phyloP scores from a whole-genome alignment of 805 yeast species.

The Starmerella davenportii region DNA sequence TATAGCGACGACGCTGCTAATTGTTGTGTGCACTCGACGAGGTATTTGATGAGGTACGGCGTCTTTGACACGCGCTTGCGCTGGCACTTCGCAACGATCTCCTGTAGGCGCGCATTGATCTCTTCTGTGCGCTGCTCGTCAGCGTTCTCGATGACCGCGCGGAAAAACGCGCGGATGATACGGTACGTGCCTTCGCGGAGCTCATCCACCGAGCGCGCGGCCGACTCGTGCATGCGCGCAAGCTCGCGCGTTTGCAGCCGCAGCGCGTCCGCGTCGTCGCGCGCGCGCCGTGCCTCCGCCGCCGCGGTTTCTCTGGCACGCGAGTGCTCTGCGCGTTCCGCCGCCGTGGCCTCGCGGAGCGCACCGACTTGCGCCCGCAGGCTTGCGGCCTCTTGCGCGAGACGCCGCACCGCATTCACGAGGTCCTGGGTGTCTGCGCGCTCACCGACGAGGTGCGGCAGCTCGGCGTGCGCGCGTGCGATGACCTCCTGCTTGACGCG shows the following conservation, averaged over 20 bases:
- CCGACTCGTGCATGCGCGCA: neutral
- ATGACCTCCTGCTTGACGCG: neutral
- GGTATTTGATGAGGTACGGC: constrained; percentile 13
- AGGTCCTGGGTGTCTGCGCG: constrained; percentile 3
- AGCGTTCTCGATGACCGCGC: neutral
- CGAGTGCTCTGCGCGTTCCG: neutral
- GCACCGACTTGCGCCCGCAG: neutral
- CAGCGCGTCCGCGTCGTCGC: neutral
- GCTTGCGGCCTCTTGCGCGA: neutral
- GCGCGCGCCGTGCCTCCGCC: neutral
- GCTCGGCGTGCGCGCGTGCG: constrained; percentile 1
- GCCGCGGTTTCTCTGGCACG: neutral
- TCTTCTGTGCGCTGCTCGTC: constrained; percentile 1
- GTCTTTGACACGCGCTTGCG: constrained; percentile 10
- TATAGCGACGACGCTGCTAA: constrained; percentile 7
- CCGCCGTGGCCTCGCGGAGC: neutral
- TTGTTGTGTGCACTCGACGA: constrained; percentile 12
- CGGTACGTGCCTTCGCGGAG: neutral
- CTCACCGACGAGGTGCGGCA: constrained; percentile 4
- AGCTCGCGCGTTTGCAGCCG: neutral
- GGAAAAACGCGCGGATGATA: neutral
- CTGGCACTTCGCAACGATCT: constrained; percentile 3
- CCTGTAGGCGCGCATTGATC: constrained; percentile 1
- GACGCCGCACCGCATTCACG: neutral
- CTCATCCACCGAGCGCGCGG: neutral